Conservation (phyloP, 192 early-diverging fungal genomes). For the Chytriomyces confervae region DNA sequence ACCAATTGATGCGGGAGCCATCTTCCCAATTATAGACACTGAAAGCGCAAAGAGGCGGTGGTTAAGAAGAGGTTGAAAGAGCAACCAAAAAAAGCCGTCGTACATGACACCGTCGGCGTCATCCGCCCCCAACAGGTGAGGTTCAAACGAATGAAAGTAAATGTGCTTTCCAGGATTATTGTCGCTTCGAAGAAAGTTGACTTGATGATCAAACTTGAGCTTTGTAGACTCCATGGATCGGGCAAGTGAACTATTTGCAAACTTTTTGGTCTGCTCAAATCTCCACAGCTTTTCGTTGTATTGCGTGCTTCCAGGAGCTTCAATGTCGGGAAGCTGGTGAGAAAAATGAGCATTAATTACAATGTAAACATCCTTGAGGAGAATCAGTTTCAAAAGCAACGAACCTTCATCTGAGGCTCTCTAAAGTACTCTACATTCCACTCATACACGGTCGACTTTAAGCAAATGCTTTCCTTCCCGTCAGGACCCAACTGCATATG, state of each 20-base stretch:
- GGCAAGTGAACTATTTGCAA: conserved; percentile 54
- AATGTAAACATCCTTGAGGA: too few relatives aligned
- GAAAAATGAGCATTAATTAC: too few relatives aligned
- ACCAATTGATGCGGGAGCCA: conserved; percentile 61
- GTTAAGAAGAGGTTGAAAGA: too few relatives aligned
- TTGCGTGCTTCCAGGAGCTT: conserved; percentile 79
- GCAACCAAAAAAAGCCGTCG: too few relatives aligned
- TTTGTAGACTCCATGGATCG: neutral
- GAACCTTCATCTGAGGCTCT: conserved; percentile 81
- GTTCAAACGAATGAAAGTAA: conserved; percentile 85
- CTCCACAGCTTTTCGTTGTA: conserved; percentile 79
- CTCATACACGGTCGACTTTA: conserved; percentile 76
- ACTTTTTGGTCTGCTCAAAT: conserved; percentile 68
- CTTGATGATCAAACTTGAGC: conserved; percentile 39
- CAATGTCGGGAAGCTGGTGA: conserved; percentile 70
- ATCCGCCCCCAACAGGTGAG: conserved; percentile 80
- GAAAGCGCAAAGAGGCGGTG: too few relatives aligned
- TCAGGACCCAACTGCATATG: conserved; percentile 7
- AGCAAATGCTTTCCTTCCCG: conserved; percentile 48
- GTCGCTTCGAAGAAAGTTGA: conserved; percentile 25
- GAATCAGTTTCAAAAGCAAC: too few relatives aligned
- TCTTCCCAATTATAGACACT: conserved; percentile 82
- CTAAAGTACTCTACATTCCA: conserved; percentile 88
- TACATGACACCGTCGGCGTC: conserved; percentile 72
- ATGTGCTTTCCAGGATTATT: conserved; percentile 50